phyloP scores from a whole-genome alignment of 140 eudicot genomes.

The Oenanthe javanica region DNA sequence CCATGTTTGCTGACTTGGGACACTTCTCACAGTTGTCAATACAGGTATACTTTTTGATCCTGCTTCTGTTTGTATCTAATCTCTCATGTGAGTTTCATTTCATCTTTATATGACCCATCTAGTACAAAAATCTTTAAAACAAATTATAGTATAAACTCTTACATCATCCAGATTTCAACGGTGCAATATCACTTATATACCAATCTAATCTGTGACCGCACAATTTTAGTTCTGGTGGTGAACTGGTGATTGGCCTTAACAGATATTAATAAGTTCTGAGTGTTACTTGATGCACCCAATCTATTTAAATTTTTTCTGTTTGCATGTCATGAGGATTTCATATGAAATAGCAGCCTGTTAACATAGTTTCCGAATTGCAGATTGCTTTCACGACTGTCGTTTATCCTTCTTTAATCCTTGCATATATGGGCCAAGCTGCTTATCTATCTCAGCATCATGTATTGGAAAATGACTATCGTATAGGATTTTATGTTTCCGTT shows the following conservation, averaged over 20 bases:
- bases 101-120: not conserved
- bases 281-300: not conserved
- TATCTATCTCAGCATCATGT: conserved; percentile 80
- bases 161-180: not conserved
- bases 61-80: not conserved
- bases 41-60: conserved; percentile 38
- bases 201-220: not conserved
- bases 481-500: conserved; percentile 94
- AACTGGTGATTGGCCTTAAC: not conserved
- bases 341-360: not conserved
- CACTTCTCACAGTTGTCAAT: conserved; percentile 93
- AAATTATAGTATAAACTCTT: not conserved
- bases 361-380: conserved; percentile 21
- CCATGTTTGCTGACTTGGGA: conserved; percentile 99
- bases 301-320: not conserved
- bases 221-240: not conserved
- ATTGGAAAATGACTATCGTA: conserved; percentile 38
- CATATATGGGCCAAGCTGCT: conserved; percentile 99
- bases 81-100: not conserved
- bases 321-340: not conserved
- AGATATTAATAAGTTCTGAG: not conserved
- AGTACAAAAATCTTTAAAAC: not conserved
- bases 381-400: conserved; percentile 83
- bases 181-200: not conserved
- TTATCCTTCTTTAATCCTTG: conserved; percentile 87